These are phyloP conservation scores for Pugionium dolabratum DNA, from an alignment of 345 rosid genomes.

Conservation along the genomic window DNA sequence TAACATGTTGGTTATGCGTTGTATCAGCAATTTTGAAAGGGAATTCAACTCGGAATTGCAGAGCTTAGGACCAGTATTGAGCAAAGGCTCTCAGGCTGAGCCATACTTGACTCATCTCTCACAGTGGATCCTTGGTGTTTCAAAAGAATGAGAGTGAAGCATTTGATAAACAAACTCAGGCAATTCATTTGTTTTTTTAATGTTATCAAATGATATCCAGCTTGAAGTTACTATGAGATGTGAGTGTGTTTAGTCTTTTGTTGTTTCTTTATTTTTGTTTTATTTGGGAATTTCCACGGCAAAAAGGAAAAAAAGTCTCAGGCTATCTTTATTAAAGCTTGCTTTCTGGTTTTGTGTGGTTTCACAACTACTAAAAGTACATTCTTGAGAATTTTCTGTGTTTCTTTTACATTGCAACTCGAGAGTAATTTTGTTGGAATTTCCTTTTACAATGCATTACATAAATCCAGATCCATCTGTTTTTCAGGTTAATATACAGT, in stretches of 20 bases:
- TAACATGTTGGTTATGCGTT: conserved; percentile 8
- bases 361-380: neutral
- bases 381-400: too few species aligned
- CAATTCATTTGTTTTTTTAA: neutral
- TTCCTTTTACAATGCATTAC: conserved; percentile 18
- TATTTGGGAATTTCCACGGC: conserved; percentile 32
- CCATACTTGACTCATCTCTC: conserved; percentile 97
- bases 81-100: conserved; percentile 82
- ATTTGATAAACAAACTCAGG: conserved; percentile 14
- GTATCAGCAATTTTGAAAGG: conserved; percentile 76
- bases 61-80: conserved; percentile 78
- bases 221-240: conserved; percentile 21
- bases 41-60: conserved; percentile 85
- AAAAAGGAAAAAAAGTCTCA: neutral
- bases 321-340: neutral
- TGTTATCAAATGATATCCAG: conserved; percentile 20
- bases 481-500: conserved; percentile 21
- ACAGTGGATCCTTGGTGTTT: conserved; percentile 82
- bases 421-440: conserved; percentile 7
- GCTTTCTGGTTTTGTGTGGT: conserved; percentile 18
- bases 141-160: conserved; percentile 46
- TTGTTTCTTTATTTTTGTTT: neutral
- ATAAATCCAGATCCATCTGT: conserved; percentile 25
- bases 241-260: conserved; percentile 16
- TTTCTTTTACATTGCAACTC: neutral